These are phyloP conservation scores for Plasmodium cynomolgi DNA, from an alignment of 169 alveolate species.

Conservation along the genomic window DNA sequence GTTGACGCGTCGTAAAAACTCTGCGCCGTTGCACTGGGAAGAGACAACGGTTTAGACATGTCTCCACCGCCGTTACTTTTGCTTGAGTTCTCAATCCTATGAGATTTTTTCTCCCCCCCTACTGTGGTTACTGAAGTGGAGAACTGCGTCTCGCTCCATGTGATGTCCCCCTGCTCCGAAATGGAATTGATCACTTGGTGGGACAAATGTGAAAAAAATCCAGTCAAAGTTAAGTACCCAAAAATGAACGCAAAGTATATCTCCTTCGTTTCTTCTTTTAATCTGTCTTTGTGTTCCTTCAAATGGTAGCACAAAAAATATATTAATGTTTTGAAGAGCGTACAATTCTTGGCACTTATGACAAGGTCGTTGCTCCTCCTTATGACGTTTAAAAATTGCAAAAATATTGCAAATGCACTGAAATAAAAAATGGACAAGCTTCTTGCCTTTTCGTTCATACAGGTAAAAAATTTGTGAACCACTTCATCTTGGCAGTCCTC, in stretches of 20 bases:
- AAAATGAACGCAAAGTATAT: slow-evolving; percentile 35
- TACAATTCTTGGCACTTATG: slow-evolving; percentile 8
- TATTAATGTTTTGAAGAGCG: slow-evolving; percentile 32
- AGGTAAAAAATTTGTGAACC: slow-evolving; percentile 62
- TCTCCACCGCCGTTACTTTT: neutral
- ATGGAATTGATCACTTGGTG: neutral
- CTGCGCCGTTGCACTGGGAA: neutral
- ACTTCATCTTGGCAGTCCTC: neutral
- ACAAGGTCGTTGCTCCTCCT: neutral
- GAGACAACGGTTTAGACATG: neutral
- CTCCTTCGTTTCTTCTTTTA: slow-evolving; percentile 65
- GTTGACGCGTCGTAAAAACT: neutral
- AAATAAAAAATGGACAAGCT: slow-evolving; percentile 50
- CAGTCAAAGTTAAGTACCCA: slow-evolving; percentile 28
- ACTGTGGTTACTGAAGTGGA: neutral
- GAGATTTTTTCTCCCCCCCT: neutral
- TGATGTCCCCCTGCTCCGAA: neutral
- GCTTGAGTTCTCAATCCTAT: neutral
- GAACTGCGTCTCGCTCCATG: neutral
- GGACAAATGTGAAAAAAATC: neutral
- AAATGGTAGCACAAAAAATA: slow-evolving; percentile 26
- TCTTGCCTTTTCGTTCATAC: slow-evolving; percentile 71
- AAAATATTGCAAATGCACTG: slow-evolving; percentile 33
- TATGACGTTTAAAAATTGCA: slow-evolving; percentile 39
- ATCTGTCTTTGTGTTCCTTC: slow-evolving; percentile 10